Percentiles rank a stretch among this genome's conserved stretches.
phyloP scores from a whole-genome alignment of 1,139 yeast species.

The Geotrichum bryndzae region DNA sequence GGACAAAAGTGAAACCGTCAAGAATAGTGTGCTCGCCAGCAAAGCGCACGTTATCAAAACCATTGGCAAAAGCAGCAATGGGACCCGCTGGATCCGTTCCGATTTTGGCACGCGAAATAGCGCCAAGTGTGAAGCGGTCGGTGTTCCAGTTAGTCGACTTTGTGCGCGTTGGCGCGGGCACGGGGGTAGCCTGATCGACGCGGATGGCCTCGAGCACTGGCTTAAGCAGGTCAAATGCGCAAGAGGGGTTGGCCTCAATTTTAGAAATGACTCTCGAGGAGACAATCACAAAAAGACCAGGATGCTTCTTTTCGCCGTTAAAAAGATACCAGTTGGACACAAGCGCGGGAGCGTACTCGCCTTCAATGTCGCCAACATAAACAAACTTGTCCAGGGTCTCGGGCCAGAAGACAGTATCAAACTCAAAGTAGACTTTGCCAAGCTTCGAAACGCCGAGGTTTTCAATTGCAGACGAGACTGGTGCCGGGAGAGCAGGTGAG shows the following conservation, averaged over 20 bases:
- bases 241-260: constrained; percentile 41
- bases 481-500: constrained; percentile 23
- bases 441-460: constrained; percentile 61
- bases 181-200: constrained; percentile 23
- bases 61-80: constrained; percentile 51
- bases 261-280: constrained; percentile 47
- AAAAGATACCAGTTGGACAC: constrained; percentile 41
- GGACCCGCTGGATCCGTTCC: constrained; percentile 63
- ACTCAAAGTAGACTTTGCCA: constrained; percentile 76
- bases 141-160: constrained; percentile 61
- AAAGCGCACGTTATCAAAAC: constrained; percentile 56
- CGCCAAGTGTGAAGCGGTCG: constrained; percentile 66
- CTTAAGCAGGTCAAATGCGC: constrained; percentile 43
- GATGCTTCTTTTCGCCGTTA: constrained; percentile 28
- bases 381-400: constrained; percentile 45
- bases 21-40: constrained; percentile 80
- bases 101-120: constrained; percentile 62
- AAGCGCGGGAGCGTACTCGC: constrained; percentile 45
- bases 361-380: constrained; percentile 32
- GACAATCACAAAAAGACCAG: constrained; percentile 25
- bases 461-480: constrained; percentile 42
- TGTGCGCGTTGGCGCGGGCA: constrained; percentile 48
- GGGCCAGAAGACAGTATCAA: constrained; percentile 67
- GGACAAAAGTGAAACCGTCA: constrained; percentile 80
- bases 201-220: constrained; percentile 39